A percentile compares a stretch with the other conserved stretches of the same genome.
phyloP scores from a whole-genome alignment of 2,329 filamentous ascomycete genomes.

The Talaromyces sp. region DNA sequence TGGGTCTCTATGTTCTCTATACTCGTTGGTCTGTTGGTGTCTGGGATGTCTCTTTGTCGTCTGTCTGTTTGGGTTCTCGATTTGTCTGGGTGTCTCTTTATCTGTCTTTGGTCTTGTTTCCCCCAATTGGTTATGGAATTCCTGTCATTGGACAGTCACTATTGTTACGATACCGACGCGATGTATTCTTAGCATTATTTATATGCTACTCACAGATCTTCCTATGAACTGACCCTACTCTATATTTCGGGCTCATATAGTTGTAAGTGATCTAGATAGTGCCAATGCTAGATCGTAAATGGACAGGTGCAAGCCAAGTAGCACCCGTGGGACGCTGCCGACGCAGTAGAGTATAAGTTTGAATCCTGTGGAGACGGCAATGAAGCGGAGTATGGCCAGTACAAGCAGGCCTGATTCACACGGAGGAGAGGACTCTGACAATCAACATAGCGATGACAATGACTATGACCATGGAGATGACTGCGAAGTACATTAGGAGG shows the following conservation, averaged over 20 bases:
- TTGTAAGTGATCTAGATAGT: neutral
- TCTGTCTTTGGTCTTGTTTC: neutral
- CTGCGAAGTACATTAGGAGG: neutral
- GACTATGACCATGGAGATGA: neutral
- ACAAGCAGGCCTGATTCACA: no score
- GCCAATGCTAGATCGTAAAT: neutral
- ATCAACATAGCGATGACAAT: neutral
- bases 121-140: neutral
- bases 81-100: neutral
- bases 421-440: no score
- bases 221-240: neutral
- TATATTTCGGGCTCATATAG: neutral
- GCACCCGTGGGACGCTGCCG: neutral
- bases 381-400: no score
- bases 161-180: neutral
- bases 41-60: neutral
- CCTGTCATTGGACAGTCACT: neutral
- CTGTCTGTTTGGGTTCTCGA: neutral
- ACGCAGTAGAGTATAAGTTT: neutral
- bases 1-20: neutral
- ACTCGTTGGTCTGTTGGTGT: neutral
- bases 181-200: neutral
- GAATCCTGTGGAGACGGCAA: no score
- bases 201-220: neutral
- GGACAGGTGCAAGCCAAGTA: neutral